Evolutionary conservation across 2,329 filamentous ascomycete genomes (phyloP), one percentile per base, ranked within the genome.

Genomic region (Cladosporium sphaerospermum): DNA sequence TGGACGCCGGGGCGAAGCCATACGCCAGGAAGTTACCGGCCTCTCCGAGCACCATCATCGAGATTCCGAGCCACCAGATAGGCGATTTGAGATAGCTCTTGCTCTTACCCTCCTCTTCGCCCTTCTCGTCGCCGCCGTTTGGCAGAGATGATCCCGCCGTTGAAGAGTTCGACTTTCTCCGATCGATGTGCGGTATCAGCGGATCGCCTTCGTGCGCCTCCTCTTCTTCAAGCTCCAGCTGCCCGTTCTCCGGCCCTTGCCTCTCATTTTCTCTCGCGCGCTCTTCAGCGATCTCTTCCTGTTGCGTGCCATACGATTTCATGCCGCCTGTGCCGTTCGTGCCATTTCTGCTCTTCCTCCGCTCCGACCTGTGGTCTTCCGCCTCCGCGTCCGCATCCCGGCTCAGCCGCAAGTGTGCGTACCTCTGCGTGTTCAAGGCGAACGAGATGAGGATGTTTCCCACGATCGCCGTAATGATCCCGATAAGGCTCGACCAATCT

Each of bases 1-100:
- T 96, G 11, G 93, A 97, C 7, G 93, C 93, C 3, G 93, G 93
- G 31, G 93, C 93, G 68, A 99, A 99, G 19, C 93, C 93, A 66
- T 99, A 99, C 0, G 93, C 93, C 58, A 99, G 75, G 66, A 99
- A 99, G 69, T 99, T 99, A 48, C 93, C 93, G 66, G 88, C 86
- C 73, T 99, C 93, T 54, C 93, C 93, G 19, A 96, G 74, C 0
- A 85, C 89, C 82, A 99, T 99, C 55, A 99, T 78, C 13, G 95
- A 80, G 60, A 97, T 92, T 16, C 93, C 93, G 32, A 85, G 73
- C 93, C 93, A 99, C 93, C 93, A 99, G 67, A 93, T 96, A 1
- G 90, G 89, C 34, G 90, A 96, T 59, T 83, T 84, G 55, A 99
- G 80, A 69, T 99, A 99, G 5, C 82, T 86, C 54, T 85, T 84